These are phyloP conservation scores for Malassezia vespertilionis DNA, from an alignment of 1,284 basidiomycete species.

Conservation along the genomic window DNA sequence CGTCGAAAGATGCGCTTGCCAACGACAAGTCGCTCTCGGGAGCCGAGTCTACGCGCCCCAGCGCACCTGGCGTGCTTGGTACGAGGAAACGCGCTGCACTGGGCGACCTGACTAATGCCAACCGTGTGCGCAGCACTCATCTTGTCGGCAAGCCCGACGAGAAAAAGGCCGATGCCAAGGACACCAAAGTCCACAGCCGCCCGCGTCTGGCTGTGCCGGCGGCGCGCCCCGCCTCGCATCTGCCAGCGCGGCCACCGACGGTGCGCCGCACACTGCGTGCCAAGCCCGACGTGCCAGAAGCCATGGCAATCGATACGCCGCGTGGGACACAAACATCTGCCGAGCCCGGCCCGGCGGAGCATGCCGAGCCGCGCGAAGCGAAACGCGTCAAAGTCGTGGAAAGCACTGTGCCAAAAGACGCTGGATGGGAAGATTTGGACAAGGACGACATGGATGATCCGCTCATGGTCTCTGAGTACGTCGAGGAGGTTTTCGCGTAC, in stretches of 20 bases:
- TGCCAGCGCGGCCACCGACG: background rate
- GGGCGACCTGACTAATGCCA: conserved; percentile 44
- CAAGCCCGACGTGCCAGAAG: conserved; percentile 35
- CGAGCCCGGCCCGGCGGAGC: conserved; percentile 8
- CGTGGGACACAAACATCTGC: conserved; percentile 19
- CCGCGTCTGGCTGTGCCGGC: background rate
- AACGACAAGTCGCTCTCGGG: conserved; percentile 3
- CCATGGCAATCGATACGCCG: conserved; percentile 20
- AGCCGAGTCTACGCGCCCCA: background rate
- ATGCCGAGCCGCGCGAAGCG: conserved; percentile 20
- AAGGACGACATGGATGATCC: conserved; percentile 88
- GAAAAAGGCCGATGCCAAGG: conserved; percentile 13
- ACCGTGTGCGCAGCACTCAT: conserved; percentile 17
- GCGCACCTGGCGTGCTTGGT: conserved; percentile 25
- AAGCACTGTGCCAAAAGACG: conserved; percentile 49
- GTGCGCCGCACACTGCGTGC: conserved; percentile 30
- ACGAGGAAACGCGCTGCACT: conserved; percentile 44
- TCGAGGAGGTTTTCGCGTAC: conserved; percentile 84
- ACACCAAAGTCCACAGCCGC: conserved; percentile 3
- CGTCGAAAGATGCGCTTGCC: conserved; percentile 4
- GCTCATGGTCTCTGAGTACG: conserved; percentile 92
- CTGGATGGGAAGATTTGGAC: conserved; percentile 72
- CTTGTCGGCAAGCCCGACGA: background rate
- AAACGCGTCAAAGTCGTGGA: conserved; percentile 19
- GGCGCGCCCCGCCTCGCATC: background rate